phyloP scores from a whole-genome alignment of 495 filamentous ascomycete species.

The Aspergillus carlsbadensis region DNA sequence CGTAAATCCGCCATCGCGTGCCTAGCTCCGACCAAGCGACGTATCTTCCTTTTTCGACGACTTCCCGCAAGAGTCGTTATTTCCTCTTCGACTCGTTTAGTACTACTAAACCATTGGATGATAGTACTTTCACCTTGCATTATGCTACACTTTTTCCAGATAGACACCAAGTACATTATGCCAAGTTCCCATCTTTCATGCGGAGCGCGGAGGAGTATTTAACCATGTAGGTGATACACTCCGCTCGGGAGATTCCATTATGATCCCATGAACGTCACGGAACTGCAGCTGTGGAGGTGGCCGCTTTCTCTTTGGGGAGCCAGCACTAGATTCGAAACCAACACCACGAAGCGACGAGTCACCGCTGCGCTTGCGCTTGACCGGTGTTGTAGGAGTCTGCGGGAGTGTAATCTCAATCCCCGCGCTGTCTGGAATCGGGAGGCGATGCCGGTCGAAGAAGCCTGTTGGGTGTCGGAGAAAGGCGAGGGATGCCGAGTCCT shows the following conservation, averaged over 20 bases:
- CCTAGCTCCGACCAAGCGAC: too few relatives aligned
- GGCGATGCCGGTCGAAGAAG: conserved; percentile 41
- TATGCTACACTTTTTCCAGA: too few relatives aligned
- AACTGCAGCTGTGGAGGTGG: conserved; percentile 2
- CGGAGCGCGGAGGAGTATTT: too few relatives aligned
- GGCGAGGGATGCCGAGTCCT: conserved; percentile 26
- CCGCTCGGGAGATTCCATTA: conserved; percentile 19
- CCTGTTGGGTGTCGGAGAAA: conserved; percentile 28
- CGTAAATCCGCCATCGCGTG: too few relatives aligned
- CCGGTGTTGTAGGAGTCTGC: conserved; percentile 3
- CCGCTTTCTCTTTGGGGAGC: conserved; percentile 21
- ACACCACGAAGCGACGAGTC: not conserved
- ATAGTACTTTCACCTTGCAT: too few relatives aligned
- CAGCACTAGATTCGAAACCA: not conserved
- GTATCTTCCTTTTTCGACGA: too few relatives aligned
- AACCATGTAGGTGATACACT: conserved; percentile 10
- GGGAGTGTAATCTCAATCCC: not conserved
- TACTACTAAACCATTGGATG: too few relatives aligned
- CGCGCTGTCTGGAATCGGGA: conserved; percentile 35
- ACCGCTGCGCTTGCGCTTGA: conserved; percentile 17
- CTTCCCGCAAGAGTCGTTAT: too few relatives aligned
- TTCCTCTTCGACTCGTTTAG: too few relatives aligned
- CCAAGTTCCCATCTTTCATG: too few relatives aligned
- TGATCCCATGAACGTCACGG: conserved; percentile 20
- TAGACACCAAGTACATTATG: too few relatives aligned